Percentiles rank a stretch among this genome's conserved stretches.
Conservation (phyloP, 495 filamentous ascomycete species). For the Oleoguttula mirabilis region DNA sequence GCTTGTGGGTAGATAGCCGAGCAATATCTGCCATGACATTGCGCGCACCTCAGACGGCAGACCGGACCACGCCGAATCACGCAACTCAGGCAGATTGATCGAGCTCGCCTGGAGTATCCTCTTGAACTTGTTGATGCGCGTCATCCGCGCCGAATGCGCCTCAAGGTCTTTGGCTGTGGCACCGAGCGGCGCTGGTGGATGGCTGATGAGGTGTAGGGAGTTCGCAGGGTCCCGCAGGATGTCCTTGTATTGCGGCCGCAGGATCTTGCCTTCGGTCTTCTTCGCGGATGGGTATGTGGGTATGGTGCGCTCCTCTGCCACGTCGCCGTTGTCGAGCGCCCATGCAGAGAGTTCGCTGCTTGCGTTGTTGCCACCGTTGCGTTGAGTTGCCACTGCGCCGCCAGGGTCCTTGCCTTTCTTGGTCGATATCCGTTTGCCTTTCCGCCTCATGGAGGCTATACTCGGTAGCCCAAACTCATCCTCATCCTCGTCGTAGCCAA, state of each 20-base stretch:
- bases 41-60: slow-evolving; percentile 89
- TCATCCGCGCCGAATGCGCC: slow-evolving; percentile 73
- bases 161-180: slow-evolving; percentile 77
- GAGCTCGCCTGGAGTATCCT: slow-evolving; percentile 81
- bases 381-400: slow-evolving; percentile 11
- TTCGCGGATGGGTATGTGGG: slow-evolving; percentile 77
- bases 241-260: slow-evolving; percentile 94
- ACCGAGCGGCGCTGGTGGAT: slow-evolving; percentile 61
- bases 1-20: slow-evolving; percentile 90
- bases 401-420: slow-evolving; percentile 41
- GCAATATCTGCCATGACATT: slow-evolving; percentile 94
- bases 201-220: slow-evolving; percentile 83
- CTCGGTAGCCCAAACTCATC: slow-evolving; percentile 92
- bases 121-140: slow-evolving; percentile 98
- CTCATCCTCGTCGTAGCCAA: slow-evolving; percentile 73
- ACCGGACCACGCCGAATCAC: slow-evolving; percentile 81
- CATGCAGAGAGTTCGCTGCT: slow-evolving; percentile 21
- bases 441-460: slow-evolving; percentile 72
- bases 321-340: slow-evolving; percentile 71
- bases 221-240: slow-evolving; percentile 92
- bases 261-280: slow-evolving; percentile 82
- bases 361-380: slow-evolving; percentile 4
- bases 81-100: slow-evolving; percentile 70
- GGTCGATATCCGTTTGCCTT: slow-evolving; percentile 41
- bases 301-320: slow-evolving; percentile 71